Evolutionary conservation across 495 filamentous ascomycete genomes (phyloP), one percentile per base, ranked within the genome.

Genomic region (Lasiosphaeria ovina): DNA sequence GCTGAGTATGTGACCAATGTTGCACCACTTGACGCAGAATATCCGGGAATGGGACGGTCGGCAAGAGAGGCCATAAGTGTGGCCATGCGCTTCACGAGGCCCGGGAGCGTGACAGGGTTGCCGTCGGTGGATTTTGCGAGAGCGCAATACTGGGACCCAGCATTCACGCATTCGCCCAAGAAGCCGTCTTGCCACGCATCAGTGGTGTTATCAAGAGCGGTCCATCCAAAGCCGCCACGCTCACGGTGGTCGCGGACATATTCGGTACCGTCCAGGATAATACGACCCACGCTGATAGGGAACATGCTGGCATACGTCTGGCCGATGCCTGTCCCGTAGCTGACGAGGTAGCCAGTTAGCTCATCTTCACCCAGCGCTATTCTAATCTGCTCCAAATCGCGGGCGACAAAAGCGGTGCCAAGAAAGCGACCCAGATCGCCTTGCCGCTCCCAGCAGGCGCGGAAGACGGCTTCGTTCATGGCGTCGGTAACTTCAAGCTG

Each of bases 311-410:
- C 78, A 64, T 79, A 82, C 12, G 72, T 90, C 68, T 83, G 75
- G 0, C 86, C 87, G 4, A 90, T 80, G 4, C 86, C 71, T 2
- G 86, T 87, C 3, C 87, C 88, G 63, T 90, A 90, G n/a, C 83
- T 87, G 14, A 88, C 81, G 9, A 88, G 82, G 76, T 87, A 87
- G 51, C 83, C 88, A 6, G 83, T 76, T 17, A 89, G 24, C 54
- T 78, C 75, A 24, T 74, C 72, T 62, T 81, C 75, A 34, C 71
- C 74, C 45, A 81, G 76, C 3, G 76, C 74, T 47, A 74, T 78
- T 24, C 80, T 72, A 58, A 82, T 82, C 60, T 78, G 74, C 34
- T 82, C 72, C 65, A 82, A 69, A 62, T 83, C 80, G 34, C 74
- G 72, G 9, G 77, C 76, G 9, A 82, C 79, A 49, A 75, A 70